phyloP scores from a whole-genome alignment of 352 stramenopile genomes.

The Phytophthora crassamura region DNA sequence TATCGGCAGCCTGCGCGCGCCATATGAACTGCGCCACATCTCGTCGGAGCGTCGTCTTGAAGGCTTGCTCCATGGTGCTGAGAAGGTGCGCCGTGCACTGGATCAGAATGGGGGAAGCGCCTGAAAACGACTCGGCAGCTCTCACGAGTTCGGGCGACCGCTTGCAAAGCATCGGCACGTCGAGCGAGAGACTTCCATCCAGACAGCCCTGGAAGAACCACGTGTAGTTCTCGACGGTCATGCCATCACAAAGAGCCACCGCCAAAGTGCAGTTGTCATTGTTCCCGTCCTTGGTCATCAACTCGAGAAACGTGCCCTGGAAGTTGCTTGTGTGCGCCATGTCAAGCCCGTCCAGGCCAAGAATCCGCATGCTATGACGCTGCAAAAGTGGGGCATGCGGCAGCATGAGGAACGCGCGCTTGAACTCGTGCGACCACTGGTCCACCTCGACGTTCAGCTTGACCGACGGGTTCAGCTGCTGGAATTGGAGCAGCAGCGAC shows the following conservation, averaged over 20 bases:
- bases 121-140: conserved; percentile 39
- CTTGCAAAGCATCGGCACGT: conserved; percentile 50
- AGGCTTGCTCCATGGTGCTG: conserved; percentile 33
- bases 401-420: conserved; percentile 54
- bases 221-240: conserved; percentile 41
- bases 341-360: conserved; percentile 40
- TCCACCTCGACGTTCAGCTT: conserved; percentile 43
- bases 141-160: conserved; percentile 33
- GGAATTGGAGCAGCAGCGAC: conserved; percentile 53
- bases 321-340: conserved; percentile 53
- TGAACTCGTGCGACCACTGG: conserved; percentile 42
- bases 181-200: conserved; percentile 30
- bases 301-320: conserved; percentile 39
- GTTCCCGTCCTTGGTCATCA: conserved; percentile 53
- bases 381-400: conserved; percentile 44
- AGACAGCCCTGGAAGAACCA: conserved; percentile 54
- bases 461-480: conserved; percentile 42
- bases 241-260: conserved; percentile 45
- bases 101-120: conserved; percentile 42
- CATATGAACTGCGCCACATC: conserved; percentile 32
- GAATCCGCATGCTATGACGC: conserved; percentile 32
- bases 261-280: conserved; percentile 43
- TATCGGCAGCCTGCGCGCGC: conserved; percentile 43
- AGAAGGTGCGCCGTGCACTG: conserved; percentile 48
- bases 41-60: conserved; percentile 38